phyloP scores from a whole-genome alignment of 805 yeast genomes.

The Candida nitratophila region DNA sequence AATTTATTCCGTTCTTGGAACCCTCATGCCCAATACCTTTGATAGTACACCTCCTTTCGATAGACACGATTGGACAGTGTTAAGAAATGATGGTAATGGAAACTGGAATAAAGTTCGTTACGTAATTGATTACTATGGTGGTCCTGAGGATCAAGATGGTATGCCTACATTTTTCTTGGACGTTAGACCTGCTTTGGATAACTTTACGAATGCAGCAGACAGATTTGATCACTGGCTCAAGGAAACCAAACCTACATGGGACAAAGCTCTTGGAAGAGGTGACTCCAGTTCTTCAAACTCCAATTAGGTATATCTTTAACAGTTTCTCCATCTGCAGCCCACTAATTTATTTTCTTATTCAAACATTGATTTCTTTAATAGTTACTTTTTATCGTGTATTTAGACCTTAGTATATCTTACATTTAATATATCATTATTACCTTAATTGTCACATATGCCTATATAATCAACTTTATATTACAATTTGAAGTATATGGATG shows the following conservation, averaged over 20 bases:
- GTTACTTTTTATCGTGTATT: too few relatives aligned
- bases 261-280: conserved; percentile 58
- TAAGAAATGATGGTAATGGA: conserved; percentile 48
- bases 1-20: conserved; percentile 56
- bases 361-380: too few relatives aligned
- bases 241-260: conserved; percentile 52
- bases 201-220: conserved; percentile 53
- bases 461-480: too few relatives aligned
- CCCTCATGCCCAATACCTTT: conserved; percentile 64
- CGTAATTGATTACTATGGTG: conserved; percentile 94
- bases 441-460: too few relatives aligned
- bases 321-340: too few relatives aligned
- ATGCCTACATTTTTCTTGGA: conserved; percentile 89
- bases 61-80: conserved; percentile 97
- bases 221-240: conserved; percentile 54
- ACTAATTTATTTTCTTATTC: too few relatives aligned
- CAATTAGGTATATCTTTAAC: too few relatives aligned
- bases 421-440: too few relatives aligned
- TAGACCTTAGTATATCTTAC: too few relatives aligned
- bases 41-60: conserved; percentile 87
- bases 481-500: too few relatives aligned
- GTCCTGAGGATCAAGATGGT: conserved; percentile 79
- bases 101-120: conserved; percentile 75
- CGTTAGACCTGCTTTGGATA: conserved; percentile 92
- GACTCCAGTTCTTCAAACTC: neutral